phyloP scores from a whole-genome alignment of 1,139 yeast genomes.

The Candida glucosophila region DNA sequence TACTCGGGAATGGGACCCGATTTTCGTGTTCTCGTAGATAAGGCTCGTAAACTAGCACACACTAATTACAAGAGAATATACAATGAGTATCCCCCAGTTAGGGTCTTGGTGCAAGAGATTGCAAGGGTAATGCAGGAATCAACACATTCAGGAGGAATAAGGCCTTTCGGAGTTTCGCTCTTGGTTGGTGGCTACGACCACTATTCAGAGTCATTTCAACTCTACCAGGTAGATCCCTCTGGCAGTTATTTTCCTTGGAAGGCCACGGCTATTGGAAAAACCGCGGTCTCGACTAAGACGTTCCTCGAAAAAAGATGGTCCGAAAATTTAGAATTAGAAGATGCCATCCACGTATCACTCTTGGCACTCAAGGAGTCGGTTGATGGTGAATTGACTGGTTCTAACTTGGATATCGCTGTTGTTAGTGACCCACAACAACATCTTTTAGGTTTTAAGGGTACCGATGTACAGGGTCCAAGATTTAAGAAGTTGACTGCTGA shows the following conservation, averaged over 20 bases:
- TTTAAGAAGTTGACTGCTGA: conserved; percentile 77
- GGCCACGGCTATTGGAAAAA: conserved; percentile 97
- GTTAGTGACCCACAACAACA: conserved; percentile 81
- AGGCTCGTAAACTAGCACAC: conserved; percentile 89
- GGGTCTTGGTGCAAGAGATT: conserved; percentile 85
- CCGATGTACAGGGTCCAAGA: conserved; percentile 77
- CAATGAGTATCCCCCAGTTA: conserved; percentile 96
- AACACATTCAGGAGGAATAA: conserved; percentile 95
- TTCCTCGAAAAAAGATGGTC: conserved; percentile 98
- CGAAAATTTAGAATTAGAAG: conserved; percentile 92
- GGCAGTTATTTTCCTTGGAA: conserved; percentile 99
- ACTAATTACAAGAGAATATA: conserved; percentile 87
- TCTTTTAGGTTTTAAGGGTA: conserved; percentile 78
- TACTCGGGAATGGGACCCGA: conserved; percentile 99
- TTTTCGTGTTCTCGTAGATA: conserved; percentile 87
- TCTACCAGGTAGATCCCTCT: conserved; percentile 96
- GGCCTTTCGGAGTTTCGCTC: conserved; percentile 95
- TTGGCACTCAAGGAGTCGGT: conserved; percentile 92
- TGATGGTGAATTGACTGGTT: conserved; percentile 97
- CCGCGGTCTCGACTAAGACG: conserved; percentile 89
- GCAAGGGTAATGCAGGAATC: conserved; percentile 98
- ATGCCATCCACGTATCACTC: conserved; percentile 94
- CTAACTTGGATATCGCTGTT: conserved; percentile 86
- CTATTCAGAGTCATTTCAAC: conserved; percentile 60
- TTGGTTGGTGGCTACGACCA: conserved; percentile 93